Percentiles rank a stretch among this genome's conserved stretches.
phyloP scores from a whole-genome alignment of 164 flowering plant genomes.

The Vitis riparia region DNA sequence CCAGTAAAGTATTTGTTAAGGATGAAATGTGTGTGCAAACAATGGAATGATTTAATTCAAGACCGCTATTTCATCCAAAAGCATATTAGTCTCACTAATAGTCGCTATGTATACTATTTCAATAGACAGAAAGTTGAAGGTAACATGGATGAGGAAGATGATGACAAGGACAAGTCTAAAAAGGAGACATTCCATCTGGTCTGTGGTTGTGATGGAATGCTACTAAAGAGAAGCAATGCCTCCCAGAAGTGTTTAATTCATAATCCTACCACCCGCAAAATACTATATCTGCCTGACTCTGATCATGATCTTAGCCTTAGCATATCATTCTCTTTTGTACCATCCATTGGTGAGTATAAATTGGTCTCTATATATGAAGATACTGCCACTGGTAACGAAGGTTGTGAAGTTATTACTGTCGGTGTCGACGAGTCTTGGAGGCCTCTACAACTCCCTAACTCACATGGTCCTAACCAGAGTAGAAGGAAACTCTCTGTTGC shows the following conservation, averaged over 20 bases:
- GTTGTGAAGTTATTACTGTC: slow-evolving; percentile 4
- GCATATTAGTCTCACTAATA: too few relatives aligned
- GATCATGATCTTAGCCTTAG: neutral
- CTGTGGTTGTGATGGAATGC: neutral
- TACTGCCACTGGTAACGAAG: neutral
- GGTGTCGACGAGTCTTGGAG: neutral
- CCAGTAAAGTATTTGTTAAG: neutral
- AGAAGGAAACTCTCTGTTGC: neutral
- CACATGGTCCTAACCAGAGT: neutral
- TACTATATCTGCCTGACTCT: slow-evolving; percentile 8
- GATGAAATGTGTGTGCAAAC: neutral
- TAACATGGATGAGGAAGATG: too few relatives aligned
- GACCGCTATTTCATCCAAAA: neutral
- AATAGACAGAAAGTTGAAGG: too few relatives aligned
- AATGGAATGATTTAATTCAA: neutral
- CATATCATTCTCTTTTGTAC: neutral
- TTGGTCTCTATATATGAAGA: neutral
- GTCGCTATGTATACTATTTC: too few relatives aligned
- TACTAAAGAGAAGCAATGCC: neutral
- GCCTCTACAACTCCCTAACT: neutral
- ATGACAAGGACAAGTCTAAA: neutral
- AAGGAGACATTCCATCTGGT: neutral
- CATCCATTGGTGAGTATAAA: neutral
- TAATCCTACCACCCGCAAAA: slow-evolving; percentile 2
- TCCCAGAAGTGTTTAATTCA: neutral